Percentiles rank a stretch among this genome's conserved stretches.
These are phyloP conservation scores for Exophiala viscosa DNA, from an alignment of 2,329 filamentous ascomycete species.

Conservation along the genomic window DNA sequence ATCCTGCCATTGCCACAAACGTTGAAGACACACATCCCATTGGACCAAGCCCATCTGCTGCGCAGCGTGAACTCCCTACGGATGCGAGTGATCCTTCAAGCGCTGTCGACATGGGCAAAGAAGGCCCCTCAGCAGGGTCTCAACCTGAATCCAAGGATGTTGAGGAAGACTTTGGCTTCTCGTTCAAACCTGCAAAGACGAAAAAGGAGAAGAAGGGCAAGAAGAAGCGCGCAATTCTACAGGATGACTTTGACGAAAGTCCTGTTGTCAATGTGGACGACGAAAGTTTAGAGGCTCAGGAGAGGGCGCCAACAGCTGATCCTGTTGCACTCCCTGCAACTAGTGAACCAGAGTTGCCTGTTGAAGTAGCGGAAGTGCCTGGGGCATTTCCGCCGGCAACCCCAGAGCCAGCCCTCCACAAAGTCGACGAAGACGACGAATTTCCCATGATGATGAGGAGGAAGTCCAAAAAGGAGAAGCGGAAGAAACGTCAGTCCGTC, in stretches of 20 bases:
- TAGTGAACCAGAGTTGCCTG: too few species aligned
- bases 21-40: too few species aligned
- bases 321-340: background rate
- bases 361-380: too few species aligned
- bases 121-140: background rate
- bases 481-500: slow-evolving; percentile 13
- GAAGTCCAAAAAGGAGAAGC: slow-evolving; percentile 32
- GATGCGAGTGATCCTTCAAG: too few species aligned
- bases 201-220: slow-evolving; percentile 25
- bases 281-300: background rate
- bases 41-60: too few species aligned
- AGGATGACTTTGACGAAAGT: slow-evolving; percentile 3
- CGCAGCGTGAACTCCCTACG: too few species aligned
- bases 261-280: background rate
- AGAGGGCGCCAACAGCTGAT: background rate
- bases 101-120: background rate
- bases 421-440: background rate
- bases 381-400: background rate
- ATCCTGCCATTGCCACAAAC: too few species aligned
- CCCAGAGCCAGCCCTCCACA: background rate
- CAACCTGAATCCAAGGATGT: background rate
- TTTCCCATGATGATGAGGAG: slow-evolving; percentile 4
- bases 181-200: slow-evolving; percentile 2
- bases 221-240: slow-evolving; percentile 16
- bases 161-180: background rate